Percentiles rank a stretch among this genome's conserved stretches.
Evolutionary conservation across 768 basidiomycete species (phyloP).

Genomic region (Mycena olivaceomarginata): DNA sequence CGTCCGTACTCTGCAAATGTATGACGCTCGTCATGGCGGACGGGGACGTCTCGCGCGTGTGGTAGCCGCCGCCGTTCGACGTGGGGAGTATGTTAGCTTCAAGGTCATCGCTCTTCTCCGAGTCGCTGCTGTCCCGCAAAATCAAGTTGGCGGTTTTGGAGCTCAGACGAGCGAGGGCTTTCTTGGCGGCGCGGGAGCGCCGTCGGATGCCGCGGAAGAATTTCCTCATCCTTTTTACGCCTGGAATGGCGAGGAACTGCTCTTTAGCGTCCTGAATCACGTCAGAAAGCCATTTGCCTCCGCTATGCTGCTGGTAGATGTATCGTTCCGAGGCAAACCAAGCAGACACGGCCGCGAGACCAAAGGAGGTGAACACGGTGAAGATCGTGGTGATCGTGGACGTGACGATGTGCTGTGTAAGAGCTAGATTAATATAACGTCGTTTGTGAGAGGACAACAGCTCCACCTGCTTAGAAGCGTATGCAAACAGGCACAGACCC

Average conservation of each 20-base stretch:
- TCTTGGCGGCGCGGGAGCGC: conserved; percentile 44
- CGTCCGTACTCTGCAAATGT: conserved; percentile 43
- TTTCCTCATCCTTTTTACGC: conserved; percentile 46
- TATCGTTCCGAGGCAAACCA: conserved; percentile 87
- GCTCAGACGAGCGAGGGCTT: conserved; percentile 46
- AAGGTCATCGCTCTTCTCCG: conserved; percentile 51
- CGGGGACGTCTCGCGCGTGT: conserved; percentile 33
- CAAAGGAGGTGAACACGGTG: conserved; percentile 84
- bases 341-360: conserved; percentile 80
- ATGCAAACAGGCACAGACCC: conserved; percentile 86
- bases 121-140: conserved; percentile 48
- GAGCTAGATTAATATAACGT: conserved; percentile 11
- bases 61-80: conserved; percentile 28
- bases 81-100: conserved; percentile 53
- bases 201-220: conserved; percentile 40
- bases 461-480: conserved; percentile 81
- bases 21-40: conserved; percentile 43
- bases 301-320: conserved; percentile 77
- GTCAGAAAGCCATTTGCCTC: conserved; percentile 83
- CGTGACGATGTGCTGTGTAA: conserved; percentile 71
- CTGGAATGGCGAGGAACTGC: conserved; percentile 56
- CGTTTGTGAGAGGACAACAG: neutral
- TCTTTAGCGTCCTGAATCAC: conserved; percentile 68
- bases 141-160: conserved; percentile 49
- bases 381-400: conserved; percentile 86